Base-by-base conservation (phyloP, 108 stramenopile species). In the Asterionellopsis glacialis region DNA sequence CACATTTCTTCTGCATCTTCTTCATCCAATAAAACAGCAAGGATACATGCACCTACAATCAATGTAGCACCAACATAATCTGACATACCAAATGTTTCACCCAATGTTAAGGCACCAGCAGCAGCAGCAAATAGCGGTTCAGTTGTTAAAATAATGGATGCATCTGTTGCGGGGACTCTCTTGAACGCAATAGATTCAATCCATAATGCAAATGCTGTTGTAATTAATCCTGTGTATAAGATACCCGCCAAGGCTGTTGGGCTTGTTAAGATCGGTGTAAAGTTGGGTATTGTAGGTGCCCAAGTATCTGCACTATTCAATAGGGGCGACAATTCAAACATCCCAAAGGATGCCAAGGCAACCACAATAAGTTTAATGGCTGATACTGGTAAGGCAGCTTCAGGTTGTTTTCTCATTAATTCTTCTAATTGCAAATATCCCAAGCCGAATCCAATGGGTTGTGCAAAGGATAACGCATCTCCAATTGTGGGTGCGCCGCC, bases 361-460 rank as follows among this genome's bases (percentile, higher is more conserved):
- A 79, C 81, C 38, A 83, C 77, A 11, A 44, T 19, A n/a, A 85
- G 53, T 39, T 85, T 85, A 45, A 89, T 76, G 38, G 75, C 70
- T 15, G 74, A 72, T 1, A 89, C 72, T 21, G 84, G 70, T 19
- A 84, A 33, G 11, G 82, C 88, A n/a, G 80, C 77, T 39, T 69
- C 69, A 14, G 88, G 88, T 40, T 76, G 68, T 68, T 73, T 69
- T 14, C 61, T 55, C 82, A 85, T 83, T 50, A 82, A 42, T 18
- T 76, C 72, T 67, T 89, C 88, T 10, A 89, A 49, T 22, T 68
- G 64, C 38, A 89, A 57, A 51, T 89, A 89, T 13, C 81, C 83
- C 75, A 82, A 75, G 5, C 88, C 88, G 48, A 89, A 89, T 16
- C 84, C 88, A 43, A 89, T 74, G 11, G 88, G 88, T 62, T 89